Percentiles rank a stretch among this genome's conserved stretches.
Evolutionary conservation across 495 filamentous ascomycete genomes (phyloP).

Genomic region (Stereocaulon alpinum): DNA sequence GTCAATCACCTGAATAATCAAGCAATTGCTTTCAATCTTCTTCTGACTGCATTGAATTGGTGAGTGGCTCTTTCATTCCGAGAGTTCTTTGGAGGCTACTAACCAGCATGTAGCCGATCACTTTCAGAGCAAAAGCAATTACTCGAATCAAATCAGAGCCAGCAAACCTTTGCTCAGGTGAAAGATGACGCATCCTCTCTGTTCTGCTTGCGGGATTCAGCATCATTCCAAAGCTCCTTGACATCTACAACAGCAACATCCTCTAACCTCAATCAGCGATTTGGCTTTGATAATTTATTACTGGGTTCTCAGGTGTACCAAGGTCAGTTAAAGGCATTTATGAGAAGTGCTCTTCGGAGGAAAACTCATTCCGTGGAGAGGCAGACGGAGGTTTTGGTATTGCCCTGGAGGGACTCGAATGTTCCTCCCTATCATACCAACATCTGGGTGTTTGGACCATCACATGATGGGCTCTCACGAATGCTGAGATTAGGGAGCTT

Average conservation of each 20-base stretch:
- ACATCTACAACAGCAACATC: neutral
- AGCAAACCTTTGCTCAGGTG: slow-evolving; percentile 9
- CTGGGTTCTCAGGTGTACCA: neutral
- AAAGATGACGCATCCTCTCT: slow-evolving; percentile 6
- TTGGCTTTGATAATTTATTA: neutral
- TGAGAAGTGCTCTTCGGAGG: neutral
- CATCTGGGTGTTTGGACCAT: too few species aligned
- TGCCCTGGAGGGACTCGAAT: too few species aligned
- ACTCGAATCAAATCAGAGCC: neutral
- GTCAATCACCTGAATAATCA: slow-evolving; percentile 8
- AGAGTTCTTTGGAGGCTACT: neutral
- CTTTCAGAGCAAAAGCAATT: slow-evolving; percentile 7
- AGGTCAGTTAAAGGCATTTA: neutral
- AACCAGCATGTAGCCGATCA: neutral
- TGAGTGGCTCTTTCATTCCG: neutral
- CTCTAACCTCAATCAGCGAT: neutral
- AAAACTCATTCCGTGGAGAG: too few species aligned
- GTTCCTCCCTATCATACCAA: too few species aligned
- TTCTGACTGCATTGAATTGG: slow-evolving; percentile 14
- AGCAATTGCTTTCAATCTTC: slow-evolving; percentile 14
- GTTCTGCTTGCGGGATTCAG: neutral
- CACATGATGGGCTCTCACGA: too few species aligned
- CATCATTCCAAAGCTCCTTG: neutral
- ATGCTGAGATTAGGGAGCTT: too few species aligned
- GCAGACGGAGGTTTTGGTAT: too few species aligned